Percentiles rank a stretch among this genome's conserved stretches.
These are phyloP conservation scores for Alternaria rosae DNA, from an alignment of 2,329 filamentous ascomycete genomes.

Conservation along the genomic window DNA sequence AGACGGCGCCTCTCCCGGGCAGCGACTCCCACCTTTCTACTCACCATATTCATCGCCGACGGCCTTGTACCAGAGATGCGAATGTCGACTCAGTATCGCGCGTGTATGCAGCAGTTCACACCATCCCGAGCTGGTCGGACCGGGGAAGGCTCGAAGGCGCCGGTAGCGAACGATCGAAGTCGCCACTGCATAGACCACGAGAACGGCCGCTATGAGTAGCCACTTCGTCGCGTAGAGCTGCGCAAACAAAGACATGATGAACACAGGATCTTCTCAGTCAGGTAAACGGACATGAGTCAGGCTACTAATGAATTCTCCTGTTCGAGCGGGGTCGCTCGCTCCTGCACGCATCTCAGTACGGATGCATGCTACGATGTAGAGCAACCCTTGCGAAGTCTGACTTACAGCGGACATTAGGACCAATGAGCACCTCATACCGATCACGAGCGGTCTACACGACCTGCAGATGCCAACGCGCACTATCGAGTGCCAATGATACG, in stretches of 20 bases:
- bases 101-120: slow-evolving; percentile 32
- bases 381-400: background rate
- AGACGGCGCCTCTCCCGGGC: background rate
- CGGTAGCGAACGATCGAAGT: slow-evolving; percentile 24
- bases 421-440: background rate
- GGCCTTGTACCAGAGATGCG: slow-evolving; percentile 28
- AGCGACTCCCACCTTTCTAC: background rate
- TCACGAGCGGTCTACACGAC: background rate
- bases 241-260: slow-evolving; percentile 12
- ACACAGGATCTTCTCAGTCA: background rate
- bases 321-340: background rate
- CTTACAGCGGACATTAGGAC: background rate
- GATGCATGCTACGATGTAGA: background rate
- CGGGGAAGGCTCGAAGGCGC: slow-evolving; percentile 28
- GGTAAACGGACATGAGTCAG: background rate
- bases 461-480: background rate
- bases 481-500: background rate
- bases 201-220: slow-evolving; percentile 10
- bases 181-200: slow-evolving; percentile 12
- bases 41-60: slow-evolving; percentile 36
- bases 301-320: background rate
- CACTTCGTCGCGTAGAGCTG: slow-evolving; percentile 17
- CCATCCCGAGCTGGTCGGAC: slow-evolving; percentile 33
- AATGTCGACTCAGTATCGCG: slow-evolving; percentile 20
- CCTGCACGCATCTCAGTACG: background rate